Evolutionary conservation across 1,139 yeast genomes (phyloP), one percentile per base, ranked within the genome.

Genomic region (Pichia sp.): DNA sequence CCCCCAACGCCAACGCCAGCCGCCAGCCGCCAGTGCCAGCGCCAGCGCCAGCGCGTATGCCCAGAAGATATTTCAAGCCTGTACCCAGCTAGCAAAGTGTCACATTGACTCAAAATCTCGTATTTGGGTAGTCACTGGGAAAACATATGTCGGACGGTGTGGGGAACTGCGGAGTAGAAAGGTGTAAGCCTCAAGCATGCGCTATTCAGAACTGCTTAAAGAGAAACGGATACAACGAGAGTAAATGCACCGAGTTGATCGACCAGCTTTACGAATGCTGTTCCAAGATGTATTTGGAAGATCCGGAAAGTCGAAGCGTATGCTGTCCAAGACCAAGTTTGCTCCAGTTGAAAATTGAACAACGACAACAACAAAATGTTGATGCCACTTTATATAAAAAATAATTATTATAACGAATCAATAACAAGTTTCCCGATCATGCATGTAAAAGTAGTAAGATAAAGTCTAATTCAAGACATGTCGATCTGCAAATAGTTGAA

Each of bases 131-230:
- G 23, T 16, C 23, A 16, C 23, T 16, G 23, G 23, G 23, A 16
- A 16, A 16, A 16, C 23, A 16, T 16, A 16, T 16, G 23, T 16
- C 23, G 23, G 23, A 16, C 23, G 23, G 23, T 16, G 33, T 31
- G 33, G 10, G 9, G 26, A n/a, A 7, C 23, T 34, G 36, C 11
- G 36, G 36, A 34, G 37, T 43, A 3, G 79, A 75, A 48, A 73
- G 83, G 1, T 81, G 88, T 60, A 79, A 80, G 55, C 70, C 81
- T 3, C 71, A 77, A 52, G 88, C 88, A 6, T 81, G 88, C 64
- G 77, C 76, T 5, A 81, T 81, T 29, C 87, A 81, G 59, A 72
- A 66, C 45, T 82, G 90, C 55, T 61, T 82, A 32, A 66, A 69
- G 45, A 56, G 61, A 16, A 71, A 69, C 52, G 73, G 74, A 33